These are phyloP conservation scores for Monosporozyma servazzii DNA, from an alignment of 805 yeast genomes.

Conservation along the genomic window DNA sequence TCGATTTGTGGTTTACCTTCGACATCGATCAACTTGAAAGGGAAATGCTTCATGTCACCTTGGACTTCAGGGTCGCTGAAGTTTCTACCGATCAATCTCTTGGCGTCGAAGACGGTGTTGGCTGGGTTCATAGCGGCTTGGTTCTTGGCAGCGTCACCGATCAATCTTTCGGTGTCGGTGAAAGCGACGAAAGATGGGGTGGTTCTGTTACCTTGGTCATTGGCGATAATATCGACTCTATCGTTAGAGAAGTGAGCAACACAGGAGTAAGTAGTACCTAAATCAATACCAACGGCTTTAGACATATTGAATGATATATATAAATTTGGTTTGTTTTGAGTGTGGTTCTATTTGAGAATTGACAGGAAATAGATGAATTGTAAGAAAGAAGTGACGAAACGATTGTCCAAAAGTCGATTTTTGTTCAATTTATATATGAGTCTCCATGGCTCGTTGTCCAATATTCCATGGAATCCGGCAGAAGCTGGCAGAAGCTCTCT, in stretches of 20 bases:
- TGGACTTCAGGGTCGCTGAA: slow-evolving; percentile 52
- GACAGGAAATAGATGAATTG: too few relatives aligned
- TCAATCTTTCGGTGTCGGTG: slow-evolving; percentile 67
- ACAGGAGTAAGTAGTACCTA: slow-evolving; percentile 97
- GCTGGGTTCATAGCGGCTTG: slow-evolving; percentile 95
- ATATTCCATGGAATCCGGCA: too few relatives aligned
- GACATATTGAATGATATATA: slow-evolving; percentile 22
- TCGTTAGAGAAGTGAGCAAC: slow-evolving; percentile 83
- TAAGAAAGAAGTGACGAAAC: too few relatives aligned
- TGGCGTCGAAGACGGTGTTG: slow-evolving; percentile 92
- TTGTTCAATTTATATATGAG: too few relatives aligned
- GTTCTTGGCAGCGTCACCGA: slow-evolving; percentile 67
- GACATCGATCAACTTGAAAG: slow-evolving; percentile 69
- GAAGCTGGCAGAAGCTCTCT: too few relatives aligned
- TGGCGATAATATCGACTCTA: slow-evolving; percentile 90
- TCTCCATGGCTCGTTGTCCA: too few relatives aligned
- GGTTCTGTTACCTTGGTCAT: slow-evolving; percentile 97
- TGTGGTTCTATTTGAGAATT: too few relatives aligned
- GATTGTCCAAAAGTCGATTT: too few relatives aligned
- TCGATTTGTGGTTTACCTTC: slow-evolving; percentile 80
- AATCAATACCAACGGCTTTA: slow-evolving; percentile 64
- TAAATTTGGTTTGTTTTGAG: neutral
- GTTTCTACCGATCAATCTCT: slow-evolving; percentile 79
- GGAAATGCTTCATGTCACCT: slow-evolving; percentile 63
- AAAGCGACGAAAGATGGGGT: slow-evolving; percentile 96